Evolutionary conservation across 148 eudicot species (phyloP).

Genomic region (Amaranthus cruentus): DNA sequence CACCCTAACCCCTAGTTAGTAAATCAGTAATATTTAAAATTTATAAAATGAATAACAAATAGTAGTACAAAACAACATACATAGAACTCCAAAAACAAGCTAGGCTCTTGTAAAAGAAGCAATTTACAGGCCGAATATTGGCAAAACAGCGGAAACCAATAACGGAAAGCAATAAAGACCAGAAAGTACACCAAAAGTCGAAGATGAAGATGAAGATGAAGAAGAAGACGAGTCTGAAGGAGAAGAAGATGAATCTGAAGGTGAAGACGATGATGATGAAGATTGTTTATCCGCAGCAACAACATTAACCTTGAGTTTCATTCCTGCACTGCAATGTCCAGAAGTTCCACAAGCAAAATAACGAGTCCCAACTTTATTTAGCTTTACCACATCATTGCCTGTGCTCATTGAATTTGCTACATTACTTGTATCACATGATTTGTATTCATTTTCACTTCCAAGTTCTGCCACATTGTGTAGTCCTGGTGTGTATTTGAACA

Average conservation of each 20-base stretch:
- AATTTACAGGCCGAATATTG: background rate
- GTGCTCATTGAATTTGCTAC: slow-evolving; percentile 36
- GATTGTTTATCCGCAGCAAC: slow-evolving; percentile 26
- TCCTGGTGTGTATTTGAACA: slow-evolving; percentile 56
- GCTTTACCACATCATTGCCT: slow-evolving; percentile 49
- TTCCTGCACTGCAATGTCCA: slow-evolving; percentile 64
- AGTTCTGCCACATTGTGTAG: slow-evolving; percentile 65
- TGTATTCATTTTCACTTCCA: slow-evolving; percentile 51
- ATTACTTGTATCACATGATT: slow-evolving; percentile 46
- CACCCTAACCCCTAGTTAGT: no score
- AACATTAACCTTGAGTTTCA: slow-evolving; percentile 59
- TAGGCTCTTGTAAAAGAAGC: background rate
- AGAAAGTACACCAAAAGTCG: background rate
- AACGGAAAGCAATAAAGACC: background rate
- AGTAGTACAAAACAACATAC: background rate
- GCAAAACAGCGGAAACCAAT: background rate
- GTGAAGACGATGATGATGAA: slow-evolving; percentile 22
- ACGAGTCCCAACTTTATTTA: slow-evolving; percentile 49
- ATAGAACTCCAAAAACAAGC: background rate
- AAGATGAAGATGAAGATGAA: background rate
- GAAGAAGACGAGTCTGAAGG: slow-evolving; percentile 20
- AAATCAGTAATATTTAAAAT: no score
- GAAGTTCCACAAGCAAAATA: slow-evolving; percentile 64
- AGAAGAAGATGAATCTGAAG: slow-evolving; percentile 20
- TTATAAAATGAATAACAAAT: no score